phyloP scores from a whole-genome alignment of 2,329 filamentous ascomycete species.

The Triangularia verruculosa region DNA sequence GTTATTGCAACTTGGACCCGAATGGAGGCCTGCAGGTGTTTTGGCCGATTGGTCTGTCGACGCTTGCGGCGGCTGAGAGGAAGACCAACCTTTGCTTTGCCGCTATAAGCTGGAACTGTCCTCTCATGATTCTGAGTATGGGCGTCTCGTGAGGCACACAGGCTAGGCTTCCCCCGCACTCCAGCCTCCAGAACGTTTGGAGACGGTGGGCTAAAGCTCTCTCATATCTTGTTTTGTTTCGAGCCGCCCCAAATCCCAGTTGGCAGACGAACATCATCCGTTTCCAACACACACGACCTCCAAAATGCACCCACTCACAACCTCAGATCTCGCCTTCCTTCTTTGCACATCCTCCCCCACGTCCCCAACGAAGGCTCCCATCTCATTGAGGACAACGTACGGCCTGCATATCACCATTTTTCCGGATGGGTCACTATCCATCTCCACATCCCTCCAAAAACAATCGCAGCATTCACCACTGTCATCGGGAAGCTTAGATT shows the following conservation, averaged over 20 bases:
- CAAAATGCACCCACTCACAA: constrained; percentile 18
- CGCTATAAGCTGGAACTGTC: neutral
- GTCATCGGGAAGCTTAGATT: neutral
- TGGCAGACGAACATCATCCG: neutral
- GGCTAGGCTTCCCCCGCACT: neutral
- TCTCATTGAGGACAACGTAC: constrained; percentile 14
- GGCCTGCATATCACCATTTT: constrained; percentile 13
- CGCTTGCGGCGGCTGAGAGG: neutral
- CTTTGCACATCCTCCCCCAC: constrained; percentile 17
- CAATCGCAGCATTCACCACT: neutral
- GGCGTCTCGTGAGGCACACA: neutral
- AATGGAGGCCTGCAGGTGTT: neutral
- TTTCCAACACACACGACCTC: neutral
- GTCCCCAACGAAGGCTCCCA: neutral
- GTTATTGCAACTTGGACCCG: neutral
- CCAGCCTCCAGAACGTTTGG: too few species aligned
- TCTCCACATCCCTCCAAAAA: neutral
- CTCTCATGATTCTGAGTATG: neutral
- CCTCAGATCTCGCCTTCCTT: constrained; percentile 21
- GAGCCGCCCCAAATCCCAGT: neutral
- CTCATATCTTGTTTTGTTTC: neutral
- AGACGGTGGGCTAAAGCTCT: neutral
- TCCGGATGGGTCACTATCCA: constrained; percentile 9
- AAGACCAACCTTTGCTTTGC: neutral
- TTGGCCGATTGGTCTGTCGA: neutral